Evolutionary conservation across 129 eudicot species (phyloP).

Genomic region (Helichrysum umbraculigerum): DNA sequence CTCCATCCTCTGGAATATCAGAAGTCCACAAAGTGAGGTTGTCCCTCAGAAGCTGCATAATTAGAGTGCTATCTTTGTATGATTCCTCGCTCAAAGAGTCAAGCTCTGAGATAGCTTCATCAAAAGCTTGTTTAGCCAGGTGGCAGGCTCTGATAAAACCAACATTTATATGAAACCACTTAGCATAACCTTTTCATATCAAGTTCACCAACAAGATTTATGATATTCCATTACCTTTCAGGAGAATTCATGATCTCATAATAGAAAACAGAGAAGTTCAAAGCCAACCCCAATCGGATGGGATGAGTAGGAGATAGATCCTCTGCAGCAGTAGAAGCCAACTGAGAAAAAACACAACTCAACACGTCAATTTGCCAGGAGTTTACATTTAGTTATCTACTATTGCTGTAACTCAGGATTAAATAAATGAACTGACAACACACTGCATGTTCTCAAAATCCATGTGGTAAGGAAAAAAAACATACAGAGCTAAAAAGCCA

Average conservation of each 20-base stretch:
- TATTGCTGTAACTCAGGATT: slow-evolving; percentile 1
- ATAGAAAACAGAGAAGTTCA: slow-evolving; percentile 55
- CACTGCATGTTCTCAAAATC: slow-evolving; percentile 4
- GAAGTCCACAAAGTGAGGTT: slow-evolving; percentile 58
- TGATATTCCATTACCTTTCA: slow-evolving; percentile 40
- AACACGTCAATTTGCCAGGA: slow-evolving; percentile 5
- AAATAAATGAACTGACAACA: not conserved
- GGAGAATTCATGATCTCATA: slow-evolving; percentile 59
- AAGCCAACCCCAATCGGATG: slow-evolving; percentile 55
- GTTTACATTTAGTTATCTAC: not conserved
- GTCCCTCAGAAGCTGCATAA: slow-evolving; percentile 54
- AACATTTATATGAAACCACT: not conserved
- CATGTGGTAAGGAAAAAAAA: not conserved
- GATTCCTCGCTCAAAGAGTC: slow-evolving; percentile 55
- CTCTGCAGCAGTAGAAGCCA: slow-evolving; percentile 48
- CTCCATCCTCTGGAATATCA: slow-evolving; percentile 58
- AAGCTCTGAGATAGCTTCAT: slow-evolving; percentile 57
- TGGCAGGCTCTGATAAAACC: slow-evolving; percentile 44
- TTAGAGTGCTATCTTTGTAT: slow-evolving; percentile 55
- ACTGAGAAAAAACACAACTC: slow-evolving; percentile 26
- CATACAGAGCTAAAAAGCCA: not conserved
- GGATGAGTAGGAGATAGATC: slow-evolving; percentile 56
- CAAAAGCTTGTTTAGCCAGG: slow-evolving; percentile 56
- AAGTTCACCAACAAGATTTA: not conserved
- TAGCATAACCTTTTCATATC: not conserved